Base-by-base conservation (phyloP, 2,329 filamentous ascomycete genomes). In the Ascochyta lentis region DNA sequence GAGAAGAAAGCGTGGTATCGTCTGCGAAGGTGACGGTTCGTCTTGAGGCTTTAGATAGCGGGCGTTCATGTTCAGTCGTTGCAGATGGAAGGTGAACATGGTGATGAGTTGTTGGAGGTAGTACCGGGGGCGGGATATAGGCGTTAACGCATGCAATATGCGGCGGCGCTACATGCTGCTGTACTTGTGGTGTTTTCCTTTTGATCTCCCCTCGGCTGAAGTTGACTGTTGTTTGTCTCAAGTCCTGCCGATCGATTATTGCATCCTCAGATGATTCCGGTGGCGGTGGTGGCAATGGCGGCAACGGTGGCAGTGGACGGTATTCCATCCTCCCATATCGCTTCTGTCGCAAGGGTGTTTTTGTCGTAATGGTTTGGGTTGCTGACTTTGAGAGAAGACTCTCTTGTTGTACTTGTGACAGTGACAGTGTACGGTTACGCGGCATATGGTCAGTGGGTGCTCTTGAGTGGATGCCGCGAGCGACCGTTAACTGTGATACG, bases 341-440 rank as follows among this genome's bases (percentile, higher is more conserved):
- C 26, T 53, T 49, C 12, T 54, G 45, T 15, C 31, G 39, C 15
- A 41, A 26, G 3, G 49, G 38, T 16, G 45, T 49, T 29, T 24
- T 43, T 4, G 34, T 22, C 4, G n/a, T 37, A 23, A 33, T 47
- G 15, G 22, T 23, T 29, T 40, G 44, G 27, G 31, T n/a, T 13
- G 27, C 44, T 38, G 38, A n/a, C 15, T 23, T 19, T 43, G 33
- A 31, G 13, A 15, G 10, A 49, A 12, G 27, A n/a, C 43, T 52
- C 22, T 23, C 33, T 53, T 49, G 61, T 59, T 61, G 60, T 50
- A 64, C 51, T 56, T 57, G 57, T 46, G 53, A 29, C 46, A 53
- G 59, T 60, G 59, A 63, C 54, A 42, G 55, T 59, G 52, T 45
- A 37, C 22, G 40, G 58, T 68, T 50, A 55, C 51, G 64, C 60